A percentile compares a stretch with the other conserved stretches of the same genome.
Conservation (phyloP, 2,329 filamentous ascomycete species). For the Pleomassaria siparia region DNA sequence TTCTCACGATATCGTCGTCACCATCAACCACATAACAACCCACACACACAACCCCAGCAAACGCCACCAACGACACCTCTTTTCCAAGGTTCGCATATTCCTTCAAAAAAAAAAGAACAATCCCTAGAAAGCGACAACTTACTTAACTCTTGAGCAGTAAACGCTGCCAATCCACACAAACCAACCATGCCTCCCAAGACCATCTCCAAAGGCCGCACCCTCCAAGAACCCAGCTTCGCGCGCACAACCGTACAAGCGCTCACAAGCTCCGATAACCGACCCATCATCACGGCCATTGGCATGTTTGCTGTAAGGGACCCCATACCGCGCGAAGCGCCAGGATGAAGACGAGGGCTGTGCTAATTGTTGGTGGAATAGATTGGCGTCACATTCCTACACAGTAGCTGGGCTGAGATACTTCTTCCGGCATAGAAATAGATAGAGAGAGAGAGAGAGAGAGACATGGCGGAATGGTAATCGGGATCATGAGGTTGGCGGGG, state of each 20-base stretch:
- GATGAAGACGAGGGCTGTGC: constrained; percentile 7
- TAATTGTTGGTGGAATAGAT: constrained; percentile 39
- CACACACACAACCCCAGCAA: not conserved
- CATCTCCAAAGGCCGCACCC: constrained; percentile 28
- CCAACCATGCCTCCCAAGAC: constrained; percentile 37
- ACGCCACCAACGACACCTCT: not conserved
- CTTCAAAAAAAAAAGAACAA: too few relatives aligned
- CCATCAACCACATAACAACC: too few relatives aligned
- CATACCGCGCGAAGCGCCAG: not conserved
- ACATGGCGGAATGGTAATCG: too few relatives aligned
- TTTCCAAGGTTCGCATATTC: not conserved
- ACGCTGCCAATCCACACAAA: not conserved
- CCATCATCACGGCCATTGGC: constrained; percentile 50
- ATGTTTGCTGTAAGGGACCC: constrained; percentile 52
- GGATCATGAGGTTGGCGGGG: too few relatives aligned
- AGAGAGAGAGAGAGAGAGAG: too few relatives aligned
- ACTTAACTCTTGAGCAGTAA: too few relatives aligned
- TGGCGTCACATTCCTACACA: constrained; percentile 55
- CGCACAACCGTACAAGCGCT: constrained; percentile 44
- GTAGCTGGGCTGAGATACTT: constrained; percentile 55
- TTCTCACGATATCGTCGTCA: constrained; percentile 1
- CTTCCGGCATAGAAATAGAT: constrained; percentile 48
- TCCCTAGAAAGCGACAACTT: not conserved
- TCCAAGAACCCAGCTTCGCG: constrained; percentile 44
- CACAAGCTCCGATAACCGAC: constrained; percentile 52